Percentiles rank a stretch among this genome's conserved stretches.
Evolutionary conservation across 1,139 yeast genomes (phyloP).

Genomic region (Kodamaea derodonti): DNA sequence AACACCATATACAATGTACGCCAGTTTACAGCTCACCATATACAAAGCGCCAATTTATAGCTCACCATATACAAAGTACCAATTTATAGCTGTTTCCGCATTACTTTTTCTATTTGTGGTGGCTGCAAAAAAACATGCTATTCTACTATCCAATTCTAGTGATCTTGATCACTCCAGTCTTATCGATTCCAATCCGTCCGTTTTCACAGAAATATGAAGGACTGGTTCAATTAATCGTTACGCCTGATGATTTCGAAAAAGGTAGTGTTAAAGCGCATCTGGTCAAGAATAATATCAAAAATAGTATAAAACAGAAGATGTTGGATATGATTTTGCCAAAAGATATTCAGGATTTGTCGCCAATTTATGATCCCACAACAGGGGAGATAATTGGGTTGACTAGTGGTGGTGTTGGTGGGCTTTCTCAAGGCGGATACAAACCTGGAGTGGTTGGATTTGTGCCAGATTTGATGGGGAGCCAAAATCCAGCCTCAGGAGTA

Average conservation of each 20-base stretch:
- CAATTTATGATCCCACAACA: slow-evolving; percentile 5
- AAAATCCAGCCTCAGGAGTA: not conserved
- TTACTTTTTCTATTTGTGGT: slow-evolving; percentile 3
- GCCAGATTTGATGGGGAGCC: not conserved
- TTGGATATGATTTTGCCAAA: slow-evolving; percentile 8
- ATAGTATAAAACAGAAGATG: slow-evolving; percentile 11
- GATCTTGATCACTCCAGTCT: not conserved
- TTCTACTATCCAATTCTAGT: not conserved
- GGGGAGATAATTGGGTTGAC: slow-evolving; percentile 3
- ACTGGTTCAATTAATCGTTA: slow-evolving; percentile 21
- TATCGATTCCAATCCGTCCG: slow-evolving; percentile 1
- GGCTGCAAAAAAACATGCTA: slow-evolving; percentile 1
- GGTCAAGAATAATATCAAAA: slow-evolving; percentile 15
- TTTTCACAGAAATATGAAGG: slow-evolving; percentile 4
- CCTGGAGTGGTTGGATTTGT: not conserved
- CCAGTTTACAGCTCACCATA: too few species aligned
- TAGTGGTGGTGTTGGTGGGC: not conserved
- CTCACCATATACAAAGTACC: too few species aligned
- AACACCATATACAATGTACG: too few species aligned
- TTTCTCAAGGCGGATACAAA: not conserved
- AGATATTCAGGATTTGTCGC: slow-evolving; percentile 7
- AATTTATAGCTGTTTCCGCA: too few species aligned
- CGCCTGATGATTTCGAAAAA: slow-evolving; percentile 22
- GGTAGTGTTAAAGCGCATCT: slow-evolving; percentile 23
- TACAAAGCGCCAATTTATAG: too few species aligned